Conservation (phyloP, 1,284 basidiomycete genomes). For the Cutaneotrichosporon dermatis region DNA sequence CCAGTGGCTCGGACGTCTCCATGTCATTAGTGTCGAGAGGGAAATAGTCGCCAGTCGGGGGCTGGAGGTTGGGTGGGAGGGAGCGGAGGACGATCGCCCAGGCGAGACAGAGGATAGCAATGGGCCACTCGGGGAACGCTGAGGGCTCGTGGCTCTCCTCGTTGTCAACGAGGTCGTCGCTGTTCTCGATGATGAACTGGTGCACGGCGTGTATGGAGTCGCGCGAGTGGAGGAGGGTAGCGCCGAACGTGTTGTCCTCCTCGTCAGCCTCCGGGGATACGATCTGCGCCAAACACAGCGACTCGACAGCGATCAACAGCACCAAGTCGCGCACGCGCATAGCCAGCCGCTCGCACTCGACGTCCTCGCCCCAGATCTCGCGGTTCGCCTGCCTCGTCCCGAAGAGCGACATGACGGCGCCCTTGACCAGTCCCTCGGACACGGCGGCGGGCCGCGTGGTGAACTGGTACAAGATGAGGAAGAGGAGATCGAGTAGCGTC, state of each 20-base stretch:
- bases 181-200: conserved; percentile 33
- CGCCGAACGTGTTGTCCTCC: conserved; percentile 15
- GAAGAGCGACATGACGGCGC: conserved; percentile 35
- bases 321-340: conserved; percentile 36
- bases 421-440: conserved; percentile 37
- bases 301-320: conserved; percentile 36
- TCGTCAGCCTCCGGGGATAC: conserved; percentile 25
- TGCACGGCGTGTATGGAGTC: conserved; percentile 32
- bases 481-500: conserved; percentile 36
- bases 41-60: conserved; percentile 21
- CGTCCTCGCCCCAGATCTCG: conserved; percentile 38
- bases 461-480: conserved; percentile 34
- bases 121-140: conserved; percentile 28
- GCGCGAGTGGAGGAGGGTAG: conserved; percentile 30
- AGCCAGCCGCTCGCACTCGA: conserved; percentile 25
- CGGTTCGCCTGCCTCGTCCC: conserved; percentile 38
- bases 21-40: conserved; percentile 19
- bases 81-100: conserved; percentile 41
- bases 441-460: conserved; percentile 32
- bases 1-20: conserved; percentile 14
- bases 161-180: conserved; percentile 23
- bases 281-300: conserved; percentile 32
- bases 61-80: conserved; percentile 24
- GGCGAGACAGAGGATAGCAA: conserved; percentile 40
- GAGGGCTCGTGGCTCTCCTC: conserved; percentile 7